phyloP scores from a whole-genome alignment of 306 rosid genomes.

The Cicer chorassanicum region DNA sequence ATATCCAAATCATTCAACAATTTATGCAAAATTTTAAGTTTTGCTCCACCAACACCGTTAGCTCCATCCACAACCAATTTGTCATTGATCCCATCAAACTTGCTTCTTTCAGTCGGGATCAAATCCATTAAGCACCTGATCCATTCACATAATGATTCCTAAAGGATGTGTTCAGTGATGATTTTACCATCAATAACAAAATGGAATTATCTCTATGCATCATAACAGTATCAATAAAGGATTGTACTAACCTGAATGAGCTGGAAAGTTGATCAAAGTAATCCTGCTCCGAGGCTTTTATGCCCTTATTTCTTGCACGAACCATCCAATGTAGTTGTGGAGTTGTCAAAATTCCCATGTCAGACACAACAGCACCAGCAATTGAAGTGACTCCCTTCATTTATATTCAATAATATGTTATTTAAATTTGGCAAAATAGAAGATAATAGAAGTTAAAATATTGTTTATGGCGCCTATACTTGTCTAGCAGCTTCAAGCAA shows the following conservation, averaged over 20 bases:
- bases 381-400: constrained; percentile 80
- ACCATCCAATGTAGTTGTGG: constrained; percentile 97
- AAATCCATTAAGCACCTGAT: constrained; percentile 87
- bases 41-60: constrained; percentile 91
- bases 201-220: constrained; percentile 17
- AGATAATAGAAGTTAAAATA: constrained; percentile 1
- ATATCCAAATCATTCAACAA: constrained; percentile 61
- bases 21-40: constrained; percentile 60
- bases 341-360: constrained; percentile 86
- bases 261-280: constrained; percentile 74
- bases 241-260: constrained; percentile 77
- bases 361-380: constrained; percentile 66
- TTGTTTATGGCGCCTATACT: constrained; percentile 45
- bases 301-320: constrained; percentile 69
- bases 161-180: constrained; percentile 29
- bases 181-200: constrained; percentile 29
- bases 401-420: constrained; percentile 14
- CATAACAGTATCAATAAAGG: constrained; percentile 7
- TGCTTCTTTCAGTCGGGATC: constrained; percentile 56
- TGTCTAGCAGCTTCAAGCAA: constrained; percentile 86
- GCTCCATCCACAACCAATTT: constrained; percentile 87
- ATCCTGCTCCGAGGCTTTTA: constrained; percentile 64
- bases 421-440: background rate
- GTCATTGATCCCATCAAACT: constrained; percentile 43
- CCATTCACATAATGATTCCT: constrained; percentile 52